Evolutionary conservation across 345 rosid species (phyloP), one percentile per base, ranked within the genome.

Genomic region (Raphanus raphanistrum): DNA sequence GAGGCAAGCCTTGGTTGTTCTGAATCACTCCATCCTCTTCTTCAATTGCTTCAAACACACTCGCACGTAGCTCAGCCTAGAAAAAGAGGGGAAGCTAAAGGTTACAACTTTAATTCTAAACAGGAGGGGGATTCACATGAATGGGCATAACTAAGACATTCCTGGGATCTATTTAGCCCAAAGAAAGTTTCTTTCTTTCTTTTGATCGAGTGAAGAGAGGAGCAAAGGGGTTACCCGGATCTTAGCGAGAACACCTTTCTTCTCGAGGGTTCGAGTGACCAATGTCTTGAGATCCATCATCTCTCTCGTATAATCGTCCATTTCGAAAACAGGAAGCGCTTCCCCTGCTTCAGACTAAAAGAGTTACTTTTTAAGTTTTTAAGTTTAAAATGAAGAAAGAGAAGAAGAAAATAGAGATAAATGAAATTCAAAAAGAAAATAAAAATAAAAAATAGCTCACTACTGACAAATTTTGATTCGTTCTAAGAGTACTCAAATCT

Each of bases 201-300:
- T 21, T 21, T 21, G 21, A 0, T 21, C 21, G 21, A 21, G 21
- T 21, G 0, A 21, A 21, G 29, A 21, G 61, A 55, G 28, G 12
- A 55, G 61, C 33, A 64, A 68, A 48, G 55, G 17, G 45, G 1
- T 26, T 81, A 96, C 99, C 93, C 99, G 97, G 91, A 96, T 96
- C 96, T 96, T 96, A 55, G 99, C 96, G 65, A 96, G 92, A 64
- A 96, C 96, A 45, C 98, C 99, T 63, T 96, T 96, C 92, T 91
- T 96, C 88, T 96, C 99, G 13, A 96, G 93, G 82, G 90, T 82
- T 81, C 99, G 97, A 63, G 99, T 95, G 75, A 95, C 99, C 12
- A 95, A 92, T 80, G 99, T 96, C 82, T 96, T 96, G 72, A 96
- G 94, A 89, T 96, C 99, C 99, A 96, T 93, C 99, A 96, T 96